Conservation (phyloP, 805 yeast species). For the Lipomyces sp. region DNA sequence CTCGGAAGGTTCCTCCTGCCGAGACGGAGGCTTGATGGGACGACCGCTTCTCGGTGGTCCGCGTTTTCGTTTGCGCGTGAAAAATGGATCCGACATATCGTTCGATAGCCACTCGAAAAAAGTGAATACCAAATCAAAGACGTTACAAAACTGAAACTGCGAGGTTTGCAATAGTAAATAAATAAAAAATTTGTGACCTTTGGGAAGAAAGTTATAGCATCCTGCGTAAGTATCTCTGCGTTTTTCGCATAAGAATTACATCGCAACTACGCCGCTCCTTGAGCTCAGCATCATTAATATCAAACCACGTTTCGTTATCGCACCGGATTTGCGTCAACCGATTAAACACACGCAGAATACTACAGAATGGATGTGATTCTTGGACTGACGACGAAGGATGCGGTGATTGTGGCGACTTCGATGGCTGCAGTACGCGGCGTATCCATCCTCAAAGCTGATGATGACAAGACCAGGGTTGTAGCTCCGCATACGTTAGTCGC, state of each 20-base stretch:
- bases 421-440: slow-evolving; percentile 92
- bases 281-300: background rate
- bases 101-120: background rate
- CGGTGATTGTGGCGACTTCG: slow-evolving; percentile 90
- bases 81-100: slow-evolving; percentile 36
- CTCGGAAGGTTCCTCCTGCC: background rate
- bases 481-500: slow-evolving; percentile 83
- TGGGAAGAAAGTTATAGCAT: slow-evolving; percentile 11
- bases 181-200: background rate
- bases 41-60: slow-evolving; percentile 10
- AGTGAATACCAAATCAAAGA: background rate
- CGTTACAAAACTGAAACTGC: background rate
- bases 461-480: slow-evolving; percentile 77
- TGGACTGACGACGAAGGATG: slow-evolving; percentile 81
- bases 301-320: background rate
- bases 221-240: slow-evolving; percentile 1
- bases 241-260: background rate
- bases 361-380: slow-evolving; percentile 80
- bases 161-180: background rate
- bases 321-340: background rate
- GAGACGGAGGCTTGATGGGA: slow-evolving; percentile 1
- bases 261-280: background rate
- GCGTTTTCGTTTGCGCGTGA: slow-evolving; percentile 35
- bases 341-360: background rate
- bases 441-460: slow-evolving; percentile 74